Base-by-base conservation (phyloP, 106 monocot genomes). In the Xerophyta viscosa region DNA sequence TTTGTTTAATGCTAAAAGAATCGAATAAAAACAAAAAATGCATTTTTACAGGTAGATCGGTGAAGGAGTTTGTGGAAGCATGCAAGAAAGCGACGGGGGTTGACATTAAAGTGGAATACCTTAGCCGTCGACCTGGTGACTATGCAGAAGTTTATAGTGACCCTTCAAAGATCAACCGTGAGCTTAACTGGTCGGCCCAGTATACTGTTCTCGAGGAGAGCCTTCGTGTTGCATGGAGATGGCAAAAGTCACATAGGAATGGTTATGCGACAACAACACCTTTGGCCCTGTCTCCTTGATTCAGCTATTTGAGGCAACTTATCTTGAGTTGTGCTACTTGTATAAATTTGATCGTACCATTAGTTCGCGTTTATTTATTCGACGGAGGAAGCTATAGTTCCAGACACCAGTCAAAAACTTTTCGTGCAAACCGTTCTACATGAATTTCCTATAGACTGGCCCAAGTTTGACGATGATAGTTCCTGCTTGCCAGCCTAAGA, bases 21-120 rank as follows among this genome's bases (percentile, higher is more conserved):
- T 12, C 3, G 10, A 3, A 39, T 3, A 39, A 39, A 7, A 39
- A 39, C 15, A 12, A 6, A 6, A 2, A 39, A 12, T 7, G 6
- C 2, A 39, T 15, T 51, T 13, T 11, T 51, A 23, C 58, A 58
- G 58, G 58, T 43, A 41, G 58, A 4, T 58, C 58, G 27, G 58
- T 58, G 43, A 58, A 44, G 24, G 58, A 58, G 58, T 58, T 58
- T n/a, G 58, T 58, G 12, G 41, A 58, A 58, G 58, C 58, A 58
- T 58, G 58, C 43, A 58, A 58, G 41, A 58, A 58, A 17, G 58
- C 58, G 27, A 58, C 58, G 2, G 58, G 58, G 1, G 58, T 58
- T 25, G 41, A 58, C n/a, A 58, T 58, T 4, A 58, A 58, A 26
- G 58, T 58, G 0, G 58, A 41, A 15, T 58, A 25, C 58, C 58